Evolutionary conservation across 2,329 filamentous ascomycete species (phyloP), one percentile per base, ranked within the genome.

Genomic region (Talaromyces sp.): DNA sequence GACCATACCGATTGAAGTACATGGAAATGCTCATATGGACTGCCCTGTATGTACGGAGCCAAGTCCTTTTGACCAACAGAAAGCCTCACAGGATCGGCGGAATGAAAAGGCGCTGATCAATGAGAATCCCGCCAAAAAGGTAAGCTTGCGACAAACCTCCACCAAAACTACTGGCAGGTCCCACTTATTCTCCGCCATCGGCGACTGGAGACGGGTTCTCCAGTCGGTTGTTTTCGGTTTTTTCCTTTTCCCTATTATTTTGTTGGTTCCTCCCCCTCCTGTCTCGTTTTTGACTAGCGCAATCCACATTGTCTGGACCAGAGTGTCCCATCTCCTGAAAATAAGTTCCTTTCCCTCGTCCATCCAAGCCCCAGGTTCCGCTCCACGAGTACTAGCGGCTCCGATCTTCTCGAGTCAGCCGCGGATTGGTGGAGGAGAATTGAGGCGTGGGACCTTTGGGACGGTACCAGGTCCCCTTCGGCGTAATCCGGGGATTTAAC

Each of bases 101-200:
- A 35, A 16, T 35, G 5, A 9, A 17, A 37, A 45, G 19, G 27
- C 29, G 49, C 35, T 46, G 49, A 51, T 51, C 49, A 29, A 51
- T 27, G 32, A 16, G 22, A 42, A 13, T 6, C 36, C 36, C 24
- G 24, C 24, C 36, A 35, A 14, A 22, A 19, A 4, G 55, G 47
- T 50, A 49, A 54, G 49, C 46, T 29, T 55, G 55, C 49, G 52
- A 55, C 43, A 43, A 51, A 40, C 52, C 52, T 58, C 55, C 53
- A 51, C 53, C 24, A 39, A 19, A 20, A 17, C 16, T 27, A 24
- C 35, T 32, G 19, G 16, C n/a, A 29, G 22, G 46, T 19, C 52
- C 56, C 56, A 43, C 51, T 47, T 44, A 37, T 58, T 55, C 56
- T 58, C 56, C 56, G 53, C 56, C 56, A 54, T 56, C 54, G 53